These are phyloP conservation scores for Jacaranda copaia DNA, from an alignment of 257 asterid species.

Conservation along the genomic window DNA sequence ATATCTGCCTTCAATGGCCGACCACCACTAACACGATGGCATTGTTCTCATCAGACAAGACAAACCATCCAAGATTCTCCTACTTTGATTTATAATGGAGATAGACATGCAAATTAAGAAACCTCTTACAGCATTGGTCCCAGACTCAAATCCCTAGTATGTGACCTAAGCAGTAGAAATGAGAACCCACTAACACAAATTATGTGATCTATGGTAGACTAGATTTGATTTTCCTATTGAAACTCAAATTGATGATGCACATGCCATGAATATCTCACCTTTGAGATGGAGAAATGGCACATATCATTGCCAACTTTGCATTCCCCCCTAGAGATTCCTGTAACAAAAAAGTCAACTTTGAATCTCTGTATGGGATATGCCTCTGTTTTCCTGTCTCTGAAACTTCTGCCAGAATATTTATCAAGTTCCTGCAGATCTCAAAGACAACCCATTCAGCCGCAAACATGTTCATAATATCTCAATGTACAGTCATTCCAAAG, in stretches of 20 bases:
- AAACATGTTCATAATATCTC: constrained; percentile 6
- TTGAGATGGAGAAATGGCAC: constrained; percentile 92
- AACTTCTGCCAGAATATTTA: constrained; percentile 95
- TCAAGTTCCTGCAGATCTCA: constrained; percentile 76
- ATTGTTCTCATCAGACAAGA: neutral
- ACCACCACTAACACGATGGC: neutral
- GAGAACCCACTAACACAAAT: constrained; percentile 12
- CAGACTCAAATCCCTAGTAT: constrained; percentile 3
- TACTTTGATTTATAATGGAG: neutral
- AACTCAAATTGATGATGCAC: constrained; percentile 16
- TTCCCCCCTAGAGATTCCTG: constrained; percentile 99
- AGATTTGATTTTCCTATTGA: constrained; percentile 12
- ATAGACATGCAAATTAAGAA: neutral
- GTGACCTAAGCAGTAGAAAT: neutral
- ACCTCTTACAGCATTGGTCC: neutral
- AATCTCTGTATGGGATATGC: constrained; percentile 98
- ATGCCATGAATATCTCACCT: constrained; percentile 55
- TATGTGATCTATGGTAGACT: constrained; percentile 12
- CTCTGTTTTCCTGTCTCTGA: constrained; percentile 96
- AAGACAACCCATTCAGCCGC: constrained; percentile 38
- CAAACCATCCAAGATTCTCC: neutral
- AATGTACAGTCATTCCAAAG: constrained; percentile 11
- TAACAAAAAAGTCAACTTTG: constrained; percentile 91
- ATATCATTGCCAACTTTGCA: constrained; percentile 96
- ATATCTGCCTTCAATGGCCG: neutral